Evolutionary conservation across 495 filamentous ascomycete genomes (phyloP), one percentile per base, ranked within the genome.

Genomic region (Apodospora peruviana): DNA sequence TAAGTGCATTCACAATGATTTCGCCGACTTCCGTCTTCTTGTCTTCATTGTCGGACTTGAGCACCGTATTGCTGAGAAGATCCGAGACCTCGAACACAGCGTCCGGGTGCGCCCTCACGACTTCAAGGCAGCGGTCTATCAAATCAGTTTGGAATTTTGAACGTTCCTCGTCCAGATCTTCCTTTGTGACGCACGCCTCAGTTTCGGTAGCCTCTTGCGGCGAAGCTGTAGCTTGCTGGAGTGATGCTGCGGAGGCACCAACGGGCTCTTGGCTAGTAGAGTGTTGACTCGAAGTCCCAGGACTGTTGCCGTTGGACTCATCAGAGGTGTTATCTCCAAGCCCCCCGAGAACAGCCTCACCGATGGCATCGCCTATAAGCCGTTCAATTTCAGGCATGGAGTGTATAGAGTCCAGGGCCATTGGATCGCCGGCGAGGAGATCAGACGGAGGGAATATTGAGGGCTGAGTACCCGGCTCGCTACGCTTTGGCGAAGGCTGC

Each of bases 11-110:
- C 2, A 91, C 81, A 43, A 99, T 76, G 3, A 88, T 89, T 24
- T 84, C 79, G 43, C 86, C 89, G 52, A 95, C 86, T 45, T 91
- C 87, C 42, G 79, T 77, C 23, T 85, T 78, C 8, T 73, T 68
- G 10, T 82, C 77, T 3, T 83, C 80, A 47, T 85, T 82, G 23
- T 72, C 64, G 9, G 82, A 76, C 58, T 87, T 91, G 45, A 81
- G 76, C 11, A 91, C 80, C 4, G 87, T 84, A 17, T 85, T 83
- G 39, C 76, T 76, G 46, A 99, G 90, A 14, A 99, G 72, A 48
- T 95, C 91, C 2, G 88, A 78, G 47, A 99, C 73, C 57, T 97
- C 90, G 56, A 96, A 95, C 2, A 94, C 95, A 4, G 91, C 84
- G 55, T 89, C 86, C 20, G 86, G 81, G 51, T 96, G 90, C 45